Percentiles rank a stretch among this genome's conserved stretches.
These are phyloP conservation scores for Poronia punctata DNA, from an alignment of 495 filamentous ascomycete species.

Conservation along the genomic window DNA sequence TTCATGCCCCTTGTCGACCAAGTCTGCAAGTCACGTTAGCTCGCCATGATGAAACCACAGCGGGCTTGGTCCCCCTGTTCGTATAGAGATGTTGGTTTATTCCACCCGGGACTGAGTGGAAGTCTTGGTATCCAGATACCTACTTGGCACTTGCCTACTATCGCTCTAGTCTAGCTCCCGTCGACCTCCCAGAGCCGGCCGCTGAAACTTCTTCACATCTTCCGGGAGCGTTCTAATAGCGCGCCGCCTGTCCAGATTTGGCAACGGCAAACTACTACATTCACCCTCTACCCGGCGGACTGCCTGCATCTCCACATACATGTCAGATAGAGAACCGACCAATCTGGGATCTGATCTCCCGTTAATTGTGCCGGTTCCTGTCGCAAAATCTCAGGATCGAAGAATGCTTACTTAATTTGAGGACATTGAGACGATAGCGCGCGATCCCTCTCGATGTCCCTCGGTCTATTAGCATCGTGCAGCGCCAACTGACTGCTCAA, in stretches of 20 bases:
- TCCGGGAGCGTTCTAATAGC: conserved; percentile 1
- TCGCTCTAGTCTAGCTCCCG: conserved; percentile 1
- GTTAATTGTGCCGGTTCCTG: too few relatives aligned
- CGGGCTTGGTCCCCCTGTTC: conserved; percentile 25
- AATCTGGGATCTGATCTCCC: too few relatives aligned
- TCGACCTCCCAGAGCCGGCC: conserved; percentile 2
- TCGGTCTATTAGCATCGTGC: too few relatives aligned
- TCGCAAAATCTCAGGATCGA: too few relatives aligned
- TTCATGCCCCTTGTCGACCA: conserved; percentile 10
- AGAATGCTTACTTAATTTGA: too few relatives aligned
- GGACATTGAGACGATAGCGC: too few relatives aligned
- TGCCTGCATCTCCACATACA: too few relatives aligned
- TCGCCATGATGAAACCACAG: conserved; percentile 30
- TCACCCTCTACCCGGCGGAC: too few relatives aligned
- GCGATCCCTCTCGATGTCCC: too few relatives aligned
- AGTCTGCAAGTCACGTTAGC: conserved; percentile 7
- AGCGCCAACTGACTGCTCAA: too few relatives aligned
- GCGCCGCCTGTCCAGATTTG: background rate
- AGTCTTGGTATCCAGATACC: conserved; percentile 14
- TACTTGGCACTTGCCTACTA: conserved; percentile 6
- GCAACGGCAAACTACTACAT: conserved; percentile 1
- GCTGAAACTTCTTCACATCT: conserved; percentile 5
- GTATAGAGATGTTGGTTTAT: too few relatives aligned
- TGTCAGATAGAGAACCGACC: too few relatives aligned
- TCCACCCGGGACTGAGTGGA: conserved; percentile 20